phyloP scores from a whole-genome alignment of 2,329 filamentous ascomycete species.

The Cladosporium sp. region DNA sequence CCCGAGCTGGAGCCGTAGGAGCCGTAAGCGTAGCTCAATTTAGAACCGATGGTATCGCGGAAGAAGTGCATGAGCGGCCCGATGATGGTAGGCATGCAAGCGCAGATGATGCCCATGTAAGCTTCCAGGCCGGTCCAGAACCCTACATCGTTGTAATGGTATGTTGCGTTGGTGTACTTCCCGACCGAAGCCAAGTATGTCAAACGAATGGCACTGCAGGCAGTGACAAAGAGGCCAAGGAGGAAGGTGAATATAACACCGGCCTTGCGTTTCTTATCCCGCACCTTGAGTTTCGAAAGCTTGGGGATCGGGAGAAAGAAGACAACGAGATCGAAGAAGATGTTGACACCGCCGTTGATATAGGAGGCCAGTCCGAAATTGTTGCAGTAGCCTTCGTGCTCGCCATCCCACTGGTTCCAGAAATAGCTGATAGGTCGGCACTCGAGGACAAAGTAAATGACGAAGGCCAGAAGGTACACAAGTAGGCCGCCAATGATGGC shows the following conservation, averaged over 20 bases:
- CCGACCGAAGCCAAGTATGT: slow-evolving; percentile 13
- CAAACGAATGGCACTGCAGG: slow-evolving; percentile 17
- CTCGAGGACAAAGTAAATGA: not conserved
- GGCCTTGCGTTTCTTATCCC: not conserved
- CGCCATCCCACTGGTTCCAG: slow-evolving; percentile 2
- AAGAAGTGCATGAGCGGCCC: slow-evolving; percentile 4
- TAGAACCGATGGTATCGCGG: not conserved
- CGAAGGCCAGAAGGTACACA: not conserved
- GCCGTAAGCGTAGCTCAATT: not conserved
- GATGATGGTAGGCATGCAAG: slow-evolving; percentile 21
- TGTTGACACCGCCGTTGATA: not conserved
- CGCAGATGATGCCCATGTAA: slow-evolving; percentile 20
- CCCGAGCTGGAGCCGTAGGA: not conserved
- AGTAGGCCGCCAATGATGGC: not conserved
- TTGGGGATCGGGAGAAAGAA: not conserved
- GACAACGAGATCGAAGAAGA: slow-evolving; percentile 1
- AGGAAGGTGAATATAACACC: slow-evolving; percentile 3
- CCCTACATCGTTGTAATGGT: slow-evolving; percentile 19
- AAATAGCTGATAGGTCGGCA: not conserved
- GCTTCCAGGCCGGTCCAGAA: slow-evolving; percentile 23
- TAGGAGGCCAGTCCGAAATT: not conserved
- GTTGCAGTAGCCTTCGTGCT: slow-evolving; percentile 3
- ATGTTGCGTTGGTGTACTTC: slow-evolving; percentile 19
- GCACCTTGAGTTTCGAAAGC: not conserved
- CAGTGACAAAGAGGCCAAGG: slow-evolving; percentile 19